A percentile compares a stretch with the other conserved stretches of the same genome.
Conservation (phyloP, 345 rosid genomes). For the Populus davidiana region DNA sequence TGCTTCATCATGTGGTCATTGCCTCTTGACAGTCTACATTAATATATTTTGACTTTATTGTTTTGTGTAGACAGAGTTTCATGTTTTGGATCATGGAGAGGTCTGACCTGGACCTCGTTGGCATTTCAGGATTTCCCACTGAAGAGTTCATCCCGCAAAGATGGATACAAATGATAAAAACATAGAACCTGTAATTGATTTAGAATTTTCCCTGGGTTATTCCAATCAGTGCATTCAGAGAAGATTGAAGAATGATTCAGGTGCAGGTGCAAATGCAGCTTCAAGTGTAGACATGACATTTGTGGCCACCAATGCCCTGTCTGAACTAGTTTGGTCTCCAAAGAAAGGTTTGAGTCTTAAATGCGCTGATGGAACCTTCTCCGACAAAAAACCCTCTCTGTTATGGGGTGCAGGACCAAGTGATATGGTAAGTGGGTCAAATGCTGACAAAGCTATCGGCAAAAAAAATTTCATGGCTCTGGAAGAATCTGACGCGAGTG, state of each 20-base stretch:
- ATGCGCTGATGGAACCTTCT: slow-evolving; percentile 66
- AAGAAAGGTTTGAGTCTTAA: slow-evolving; percentile 66
- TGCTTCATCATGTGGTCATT: background rate
- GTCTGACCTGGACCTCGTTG: slow-evolving; percentile 16
- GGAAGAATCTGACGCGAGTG: slow-evolving; percentile 10
- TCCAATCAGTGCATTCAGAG: slow-evolving; percentile 33
- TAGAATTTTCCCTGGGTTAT: slow-evolving; percentile 39
- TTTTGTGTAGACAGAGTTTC: slow-evolving; percentile 7
- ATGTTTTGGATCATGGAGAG: slow-evolving; percentile 20
- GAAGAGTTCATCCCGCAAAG: slow-evolving; percentile 30
- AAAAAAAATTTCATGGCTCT: slow-evolving; percentile 11
- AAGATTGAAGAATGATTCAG: slow-evolving; percentile 41
- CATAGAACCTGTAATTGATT: slow-evolving; percentile 40
- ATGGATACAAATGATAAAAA: slow-evolving; percentile 54
- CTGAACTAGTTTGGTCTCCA: slow-evolving; percentile 95
- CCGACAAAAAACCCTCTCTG: slow-evolving; percentile 36
- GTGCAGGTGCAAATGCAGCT: slow-evolving; percentile 95
- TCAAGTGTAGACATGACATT: slow-evolving; percentile 43
- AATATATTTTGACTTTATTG: background rate
- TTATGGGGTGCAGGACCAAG: slow-evolving; percentile 41
- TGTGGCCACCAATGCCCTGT: slow-evolving; percentile 53
- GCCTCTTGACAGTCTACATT: background rate
- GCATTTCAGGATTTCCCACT: slow-evolving; percentile 32
- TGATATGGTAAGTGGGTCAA: slow-evolving; percentile 22
- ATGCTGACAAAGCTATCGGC: slow-evolving; percentile 22